phyloP scores from a whole-genome alignment of 139 green algal species.

The Tetratostichococcus sp. region DNA sequence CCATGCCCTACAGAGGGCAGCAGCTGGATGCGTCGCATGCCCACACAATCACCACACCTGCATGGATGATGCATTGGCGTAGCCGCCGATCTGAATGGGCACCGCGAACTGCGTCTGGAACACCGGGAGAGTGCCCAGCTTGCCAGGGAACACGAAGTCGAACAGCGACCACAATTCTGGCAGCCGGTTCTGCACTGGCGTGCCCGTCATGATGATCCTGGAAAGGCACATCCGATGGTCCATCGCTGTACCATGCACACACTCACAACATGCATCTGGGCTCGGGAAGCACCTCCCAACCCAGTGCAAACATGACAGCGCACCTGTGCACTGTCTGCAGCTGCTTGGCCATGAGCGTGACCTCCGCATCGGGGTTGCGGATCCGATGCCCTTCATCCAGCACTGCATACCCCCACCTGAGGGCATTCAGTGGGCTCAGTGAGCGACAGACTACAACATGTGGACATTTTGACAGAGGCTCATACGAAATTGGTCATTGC shows the following conservation, averaged over 20 bases:
- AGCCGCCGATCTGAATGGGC: slow-evolving; percentile 88
- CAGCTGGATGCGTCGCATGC: too few species aligned
- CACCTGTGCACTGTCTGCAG: slow-evolving; percentile 31
- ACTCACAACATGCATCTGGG: too few species aligned
- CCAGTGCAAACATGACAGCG: too few species aligned
- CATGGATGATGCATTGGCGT: slow-evolving; percentile 75
- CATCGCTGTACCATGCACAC: too few species aligned
- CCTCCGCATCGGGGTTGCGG: slow-evolving; percentile 90
- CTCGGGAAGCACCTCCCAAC: too few species aligned
- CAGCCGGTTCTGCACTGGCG: slow-evolving; percentile 95
- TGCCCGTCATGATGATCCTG: slow-evolving; percentile 88
- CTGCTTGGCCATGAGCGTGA: slow-evolving; percentile 50
- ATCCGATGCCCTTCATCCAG: slow-evolving; percentile 98
- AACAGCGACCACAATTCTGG: slow-evolving; percentile 97
- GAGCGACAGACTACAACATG: background rate
- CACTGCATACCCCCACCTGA: slow-evolving; percentile 81
- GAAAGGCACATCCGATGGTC: background rate
- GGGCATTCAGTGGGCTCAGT: too few species aligned
- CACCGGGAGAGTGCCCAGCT: slow-evolving; percentile 94
- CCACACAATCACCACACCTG: slow-evolving; percentile 44
- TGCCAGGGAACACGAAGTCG: slow-evolving; percentile 97
- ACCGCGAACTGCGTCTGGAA: slow-evolving; percentile 93
- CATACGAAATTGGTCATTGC: too few species aligned
- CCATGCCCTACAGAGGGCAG: too few species aligned
- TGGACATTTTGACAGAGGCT: too few species aligned